Percentiles rank a stretch among this genome's conserved stretches.
Evolutionary conservation across 2,329 filamentous ascomycete species (phyloP).

Genomic region (Sporothrix phasma): DNA sequence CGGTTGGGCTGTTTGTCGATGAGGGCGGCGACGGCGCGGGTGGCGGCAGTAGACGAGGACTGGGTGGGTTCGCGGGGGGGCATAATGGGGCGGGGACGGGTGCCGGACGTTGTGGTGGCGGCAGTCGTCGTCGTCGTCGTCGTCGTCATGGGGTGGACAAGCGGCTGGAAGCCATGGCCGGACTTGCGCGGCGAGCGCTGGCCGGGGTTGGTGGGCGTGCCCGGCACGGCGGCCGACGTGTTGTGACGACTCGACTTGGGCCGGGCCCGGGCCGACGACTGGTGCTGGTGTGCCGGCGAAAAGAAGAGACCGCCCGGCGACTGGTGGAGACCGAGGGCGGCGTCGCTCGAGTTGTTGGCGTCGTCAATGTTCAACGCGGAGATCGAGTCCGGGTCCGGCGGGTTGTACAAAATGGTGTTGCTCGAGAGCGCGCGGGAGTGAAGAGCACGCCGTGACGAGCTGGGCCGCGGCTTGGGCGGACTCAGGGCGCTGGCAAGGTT

Average conservation of each 20-base stretch:
- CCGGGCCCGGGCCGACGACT: constrained; percentile 23
- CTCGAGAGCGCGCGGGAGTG: constrained; percentile 70
- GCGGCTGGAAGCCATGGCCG: constrained; percentile 22
- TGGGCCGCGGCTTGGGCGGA: constrained; percentile 3
- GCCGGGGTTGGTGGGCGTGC: constrained; percentile 19
- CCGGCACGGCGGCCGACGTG: constrained; percentile 30
- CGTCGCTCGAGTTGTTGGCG: not conserved
- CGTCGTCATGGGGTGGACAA: constrained; percentile 27
- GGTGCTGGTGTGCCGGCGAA: constrained; percentile 30
- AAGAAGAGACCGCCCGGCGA: constrained; percentile 25
- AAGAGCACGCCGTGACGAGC: constrained; percentile 24
- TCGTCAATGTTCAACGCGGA: not conserved
- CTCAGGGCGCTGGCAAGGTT: constrained; percentile 1
- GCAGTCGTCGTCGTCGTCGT: no score
- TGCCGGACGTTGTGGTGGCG: constrained; percentile 19
- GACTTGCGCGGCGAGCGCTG: constrained; percentile 40
- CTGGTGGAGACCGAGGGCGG: not conserved
- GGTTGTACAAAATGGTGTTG: constrained; percentile 77
- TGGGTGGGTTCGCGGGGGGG: constrained; percentile 42
- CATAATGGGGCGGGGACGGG: constrained; percentile 47
- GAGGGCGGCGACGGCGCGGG: constrained; percentile 36
- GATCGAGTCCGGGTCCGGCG: constrained; percentile 31
- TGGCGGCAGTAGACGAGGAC: constrained; percentile 43
- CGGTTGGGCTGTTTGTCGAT: constrained; percentile 38
- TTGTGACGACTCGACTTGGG: constrained; percentile 32